These are phyloP conservation scores for Arxiozyma telluris DNA, from an alignment of 1,139 yeast genomes.

Conservation along the genomic window DNA sequence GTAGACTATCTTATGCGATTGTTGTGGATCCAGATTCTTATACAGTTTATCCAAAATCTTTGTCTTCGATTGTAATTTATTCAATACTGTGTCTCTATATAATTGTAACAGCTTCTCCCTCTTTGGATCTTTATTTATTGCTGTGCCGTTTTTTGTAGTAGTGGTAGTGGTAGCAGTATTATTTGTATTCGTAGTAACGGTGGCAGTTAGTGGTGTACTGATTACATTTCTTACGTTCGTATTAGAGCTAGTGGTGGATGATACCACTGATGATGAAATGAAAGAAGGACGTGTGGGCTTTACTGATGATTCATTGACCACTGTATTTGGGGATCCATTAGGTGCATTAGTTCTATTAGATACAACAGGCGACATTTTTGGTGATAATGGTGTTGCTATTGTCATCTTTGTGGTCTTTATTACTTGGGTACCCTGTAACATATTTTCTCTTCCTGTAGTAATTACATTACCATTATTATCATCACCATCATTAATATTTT, in stretches of 20 bases:
- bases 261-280: not conserved
- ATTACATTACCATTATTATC: not conserved
- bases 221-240: not conserved
- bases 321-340: not conserved
- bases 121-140: conserved; percentile 18
- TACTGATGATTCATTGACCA: not conserved
- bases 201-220: not conserved
- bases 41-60: conserved; percentile 21
- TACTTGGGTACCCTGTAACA: not conserved
- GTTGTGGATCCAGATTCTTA: conserved; percentile 6
- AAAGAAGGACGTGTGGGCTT: not conserved
- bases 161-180: not conserved
- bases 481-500: not conserved
- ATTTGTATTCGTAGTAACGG: not conserved
- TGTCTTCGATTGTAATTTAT: conserved; percentile 23
- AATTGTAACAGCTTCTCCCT: conserved; percentile 25
- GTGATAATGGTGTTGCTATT: not conserved
- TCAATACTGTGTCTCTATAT: conserved; percentile 28
- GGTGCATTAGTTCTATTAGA: not conserved
- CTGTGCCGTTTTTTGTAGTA: not conserved
- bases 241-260: conserved; percentile 2
- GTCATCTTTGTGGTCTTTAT: not conserved
- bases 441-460: not conserved
- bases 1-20: conserved; percentile 11
- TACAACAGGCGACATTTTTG: not conserved